Percentiles rank a stretch among this genome's conserved stretches.
These are phyloP conservation scores for Viola pubescens DNA, from an alignment of 441 rosid genomes.

Conservation along the genomic window DNA sequence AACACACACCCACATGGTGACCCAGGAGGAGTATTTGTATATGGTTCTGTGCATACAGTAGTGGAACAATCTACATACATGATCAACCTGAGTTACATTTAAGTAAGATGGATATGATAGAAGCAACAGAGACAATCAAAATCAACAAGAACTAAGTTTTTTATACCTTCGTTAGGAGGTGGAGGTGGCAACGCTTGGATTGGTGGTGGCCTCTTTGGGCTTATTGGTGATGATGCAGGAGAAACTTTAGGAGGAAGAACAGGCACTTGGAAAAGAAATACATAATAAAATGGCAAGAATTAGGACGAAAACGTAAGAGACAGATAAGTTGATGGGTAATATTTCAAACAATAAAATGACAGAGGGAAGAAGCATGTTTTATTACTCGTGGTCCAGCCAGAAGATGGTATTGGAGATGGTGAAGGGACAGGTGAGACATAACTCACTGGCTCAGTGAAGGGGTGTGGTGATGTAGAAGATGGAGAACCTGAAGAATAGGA, in stretches of 20 bases:
- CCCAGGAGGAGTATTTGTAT: constrained; percentile 86
- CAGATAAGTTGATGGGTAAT: constrained; percentile 8
- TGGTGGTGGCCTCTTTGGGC: constrained; percentile 59
- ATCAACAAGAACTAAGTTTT: constrained; percentile 5
- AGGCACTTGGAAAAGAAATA: constrained; percentile 38
- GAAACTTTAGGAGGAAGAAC: constrained; percentile 30
- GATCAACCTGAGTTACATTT: constrained; percentile 19
- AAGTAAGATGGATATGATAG: background rate
- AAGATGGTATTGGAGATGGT: constrained; percentile 39
- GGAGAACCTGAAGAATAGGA: constrained; percentile 27
- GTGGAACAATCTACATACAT: constrained; percentile 62
- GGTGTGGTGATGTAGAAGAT: constrained; percentile 27
- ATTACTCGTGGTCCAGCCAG: constrained; percentile 40
- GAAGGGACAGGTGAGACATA: constrained; percentile 44
- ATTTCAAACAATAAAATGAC: background rate
- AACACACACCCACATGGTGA: constrained; percentile 91
- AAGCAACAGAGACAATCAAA: constrained; percentile 14
- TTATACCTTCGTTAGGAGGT: constrained; percentile 83
- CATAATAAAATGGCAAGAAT: constrained; percentile 26
- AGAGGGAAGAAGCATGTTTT: constrained; percentile 1
- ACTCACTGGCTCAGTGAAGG: constrained; percentile 30
- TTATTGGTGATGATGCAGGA: constrained; percentile 38
- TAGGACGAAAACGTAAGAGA: constrained; percentile 2
- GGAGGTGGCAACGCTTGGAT: constrained; percentile 78
- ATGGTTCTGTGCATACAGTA: constrained; percentile 68